Evolutionary conservation across 2,329 filamentous ascomycete genomes (phyloP).

Genomic region (Aspergillus vadensis): DNA sequence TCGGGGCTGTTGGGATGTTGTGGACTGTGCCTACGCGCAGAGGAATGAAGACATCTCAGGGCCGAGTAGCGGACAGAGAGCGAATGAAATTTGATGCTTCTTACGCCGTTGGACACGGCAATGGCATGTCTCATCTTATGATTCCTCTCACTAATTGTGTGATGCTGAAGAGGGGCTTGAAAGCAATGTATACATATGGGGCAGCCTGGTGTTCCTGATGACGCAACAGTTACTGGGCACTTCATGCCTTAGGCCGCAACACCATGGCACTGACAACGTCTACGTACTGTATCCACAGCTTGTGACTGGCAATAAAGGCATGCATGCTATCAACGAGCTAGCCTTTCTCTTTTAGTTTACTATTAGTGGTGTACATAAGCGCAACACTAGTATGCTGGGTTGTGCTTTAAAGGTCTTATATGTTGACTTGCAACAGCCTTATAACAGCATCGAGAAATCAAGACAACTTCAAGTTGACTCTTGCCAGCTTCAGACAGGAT

Average conservation of each 20-base stretch:
- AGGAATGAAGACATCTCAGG: constrained; percentile 23
- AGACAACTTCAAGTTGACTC: background rate
- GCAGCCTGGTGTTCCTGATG: constrained; percentile 8
- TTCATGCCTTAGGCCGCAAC: constrained; percentile 12
- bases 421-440: background rate
- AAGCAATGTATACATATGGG: background rate
- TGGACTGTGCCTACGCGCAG: constrained; percentile 17
- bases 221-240: constrained; percentile 4
- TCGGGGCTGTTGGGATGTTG: constrained; percentile 5
- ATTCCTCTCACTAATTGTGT: background rate
- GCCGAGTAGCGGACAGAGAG: background rate
- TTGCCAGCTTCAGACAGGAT: background rate
- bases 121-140: constrained; percentile 26
- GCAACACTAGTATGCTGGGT: background rate
- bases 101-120: constrained; percentile 7
- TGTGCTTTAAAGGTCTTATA: background rate
- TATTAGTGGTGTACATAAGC: too few relatives aligned
- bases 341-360: too few relatives aligned
- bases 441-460: background rate
- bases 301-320: background rate
- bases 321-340: background rate
- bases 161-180: background rate
- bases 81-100: background rate
- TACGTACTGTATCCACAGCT: background rate
- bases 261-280: background rate